Base-by-base conservation (phyloP, 2,329 filamentous ascomycete species). In the Cladophialophora immunda region DNA sequence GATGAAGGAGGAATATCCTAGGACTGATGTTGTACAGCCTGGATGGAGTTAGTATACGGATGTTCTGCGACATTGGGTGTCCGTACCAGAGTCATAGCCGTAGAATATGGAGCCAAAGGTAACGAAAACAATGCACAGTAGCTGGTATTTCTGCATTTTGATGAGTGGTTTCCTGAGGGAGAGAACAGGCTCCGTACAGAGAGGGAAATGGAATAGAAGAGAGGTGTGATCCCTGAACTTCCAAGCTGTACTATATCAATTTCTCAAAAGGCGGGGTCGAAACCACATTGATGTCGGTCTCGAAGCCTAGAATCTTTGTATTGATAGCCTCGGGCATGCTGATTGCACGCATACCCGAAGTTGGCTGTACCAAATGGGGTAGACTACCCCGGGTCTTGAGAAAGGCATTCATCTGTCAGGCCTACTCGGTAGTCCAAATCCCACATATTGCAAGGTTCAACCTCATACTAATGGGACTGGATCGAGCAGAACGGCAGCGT, bases 11-110 rank as follows among this genome's bases (percentile, higher is more conserved):
- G 34, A 17, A 30, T 64, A 64, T 2, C 22, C 61, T 1, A 64
- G 29, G 27, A 64, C 47, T 7, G 62, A 65, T 22, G 57, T 59
- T 7, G 57, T 64, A 36, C 34, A 29, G 1, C 50, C 60, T 62
- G 27, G 13, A 55, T 8, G 36, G 22, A 29, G 15, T 53, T 6
- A 53, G 27, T 17, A 19, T 17, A 41, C 36, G 3, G 22, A 25
- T 11, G 9, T 3, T 9, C 55, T 5, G 41, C 11, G 15, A 52
- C 11, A 9, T 15, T 19, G 34, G 25, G 11, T 8, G 9, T 1
- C 32, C 32, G 41, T 5, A 65, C 62, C 62, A 17, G 61, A 57
- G 32, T 64, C 61, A 38, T 64, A 64, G 34, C 53, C 61, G 29
- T 64, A 64, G 41, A 64, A 64, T 15, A 58, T 27, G 4, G 61